Percentiles rank a stretch among this genome's conserved stretches.
Evolutionary conservation across 805 yeast genomes (phyloP).

Genomic region (Pichia manshurica): DNA sequence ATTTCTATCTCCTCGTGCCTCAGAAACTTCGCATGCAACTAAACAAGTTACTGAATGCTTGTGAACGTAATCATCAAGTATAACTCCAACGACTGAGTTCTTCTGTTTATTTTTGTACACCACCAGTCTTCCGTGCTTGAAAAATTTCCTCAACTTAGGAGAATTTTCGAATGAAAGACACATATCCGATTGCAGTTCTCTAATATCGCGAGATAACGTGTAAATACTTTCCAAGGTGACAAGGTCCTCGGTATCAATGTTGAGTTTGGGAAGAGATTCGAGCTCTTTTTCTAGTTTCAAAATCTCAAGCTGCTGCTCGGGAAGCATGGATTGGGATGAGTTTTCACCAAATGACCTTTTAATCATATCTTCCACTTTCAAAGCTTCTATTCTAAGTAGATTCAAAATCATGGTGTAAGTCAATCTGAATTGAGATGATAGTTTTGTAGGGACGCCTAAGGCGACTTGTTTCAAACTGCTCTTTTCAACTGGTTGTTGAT

Average conservation of each 20-base stretch:
- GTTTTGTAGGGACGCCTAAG: constrained; percentile 83
- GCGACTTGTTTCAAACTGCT: constrained; percentile 70
- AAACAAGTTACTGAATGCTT: constrained; percentile 18
- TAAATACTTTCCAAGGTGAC: constrained; percentile 42
- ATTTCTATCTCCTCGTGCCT: not conserved
- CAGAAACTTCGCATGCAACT: constrained; percentile 29
- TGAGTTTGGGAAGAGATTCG: constrained; percentile 23
- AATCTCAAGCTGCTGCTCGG: constrained; percentile 73
- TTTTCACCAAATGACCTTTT: constrained; percentile 93
- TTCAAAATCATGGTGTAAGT: constrained; percentile 95
- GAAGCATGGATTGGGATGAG: constrained; percentile 73
- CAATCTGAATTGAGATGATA: constrained; percentile 86
- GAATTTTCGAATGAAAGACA: constrained; percentile 42
- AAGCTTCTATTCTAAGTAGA: constrained; percentile 84
- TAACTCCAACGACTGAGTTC: constrained; percentile 5
- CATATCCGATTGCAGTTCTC: constrained; percentile 43
- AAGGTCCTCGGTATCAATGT: constrained; percentile 34
- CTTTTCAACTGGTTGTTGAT: constrained; percentile 54
- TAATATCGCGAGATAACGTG: constrained; percentile 28
- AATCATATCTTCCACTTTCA: constrained; percentile 97
- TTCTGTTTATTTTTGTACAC: constrained; percentile 47
- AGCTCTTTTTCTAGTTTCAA: constrained; percentile 46
- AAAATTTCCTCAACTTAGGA: constrained; percentile 41
- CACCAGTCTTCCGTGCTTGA: constrained; percentile 52
- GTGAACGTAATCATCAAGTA: not conserved